Conservation (phyloP, 2,329 filamentous ascomycete species). For the Monilinia polystroma region DNA sequence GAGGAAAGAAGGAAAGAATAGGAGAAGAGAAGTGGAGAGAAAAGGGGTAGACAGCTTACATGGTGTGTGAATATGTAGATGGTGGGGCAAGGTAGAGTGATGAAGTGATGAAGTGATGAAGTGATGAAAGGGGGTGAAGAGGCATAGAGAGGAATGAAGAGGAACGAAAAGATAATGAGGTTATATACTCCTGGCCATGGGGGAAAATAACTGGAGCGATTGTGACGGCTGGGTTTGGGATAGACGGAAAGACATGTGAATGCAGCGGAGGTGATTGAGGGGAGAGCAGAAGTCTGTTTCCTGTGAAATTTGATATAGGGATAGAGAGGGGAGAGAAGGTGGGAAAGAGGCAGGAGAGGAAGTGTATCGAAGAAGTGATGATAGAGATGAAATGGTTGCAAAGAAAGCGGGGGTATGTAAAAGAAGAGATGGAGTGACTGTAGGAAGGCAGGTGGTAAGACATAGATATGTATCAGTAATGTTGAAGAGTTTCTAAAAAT, state of each 20-base stretch:
- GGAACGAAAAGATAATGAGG: not conserved
- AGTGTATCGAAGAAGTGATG: not conserved
- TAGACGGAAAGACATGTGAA: not conserved
- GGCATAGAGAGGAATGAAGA: not conserved
- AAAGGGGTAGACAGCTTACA: not conserved
- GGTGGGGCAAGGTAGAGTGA: not conserved
- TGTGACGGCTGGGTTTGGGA: not conserved
- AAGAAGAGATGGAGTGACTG: no score
- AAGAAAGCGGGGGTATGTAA: not conserved
- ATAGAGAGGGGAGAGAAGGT: no score
- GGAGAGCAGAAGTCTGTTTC: no score
- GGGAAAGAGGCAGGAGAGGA: no score
- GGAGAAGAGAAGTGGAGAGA: not conserved
- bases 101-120: not conserved
- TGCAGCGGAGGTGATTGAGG: no score
- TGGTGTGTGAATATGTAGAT: no score
- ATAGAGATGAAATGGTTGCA: not conserved
- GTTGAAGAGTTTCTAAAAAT: not conserved
- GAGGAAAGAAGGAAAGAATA: no score
- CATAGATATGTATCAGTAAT: not conserved
- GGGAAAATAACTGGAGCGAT: not conserved
- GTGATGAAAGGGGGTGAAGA: not conserved
- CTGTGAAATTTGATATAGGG: no score
- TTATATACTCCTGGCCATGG: no score
- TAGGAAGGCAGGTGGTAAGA: not conserved